Conservation (phyloP, 768 basidiomycete species). For the Russula olivacea region DNA sequence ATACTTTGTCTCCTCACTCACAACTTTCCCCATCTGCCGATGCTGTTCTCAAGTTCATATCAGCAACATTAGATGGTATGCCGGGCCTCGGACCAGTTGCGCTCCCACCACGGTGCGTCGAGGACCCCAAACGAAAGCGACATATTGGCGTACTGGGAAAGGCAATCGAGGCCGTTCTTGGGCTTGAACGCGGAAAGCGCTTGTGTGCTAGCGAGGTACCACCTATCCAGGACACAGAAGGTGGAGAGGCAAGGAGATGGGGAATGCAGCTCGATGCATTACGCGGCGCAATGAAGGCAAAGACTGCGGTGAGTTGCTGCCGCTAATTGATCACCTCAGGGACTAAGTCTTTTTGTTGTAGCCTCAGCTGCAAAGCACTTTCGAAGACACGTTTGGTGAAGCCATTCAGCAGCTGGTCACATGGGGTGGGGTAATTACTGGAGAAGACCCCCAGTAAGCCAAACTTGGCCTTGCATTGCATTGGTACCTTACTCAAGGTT, state of each 20-base stretch:
- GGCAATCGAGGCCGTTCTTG: conserved; percentile 58
- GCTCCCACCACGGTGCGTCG: conserved; percentile 67
- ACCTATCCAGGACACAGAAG: conserved; percentile 41
- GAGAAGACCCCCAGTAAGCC: conserved; percentile 59
- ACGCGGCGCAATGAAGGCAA: conserved; percentile 51
- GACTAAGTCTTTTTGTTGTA: conserved; percentile 27
- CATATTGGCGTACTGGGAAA: conserved; percentile 72
- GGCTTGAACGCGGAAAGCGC: conserved; percentile 56
- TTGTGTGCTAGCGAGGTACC: conserved; percentile 52
- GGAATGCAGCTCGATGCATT: conserved; percentile 59
- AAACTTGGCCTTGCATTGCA: background rate
- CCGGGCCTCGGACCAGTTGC: conserved; percentile 74
- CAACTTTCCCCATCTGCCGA: conserved; percentile 35
- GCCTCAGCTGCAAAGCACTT: conserved; percentile 50
- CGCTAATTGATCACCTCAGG: background rate
- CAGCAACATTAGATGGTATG: conserved; percentile 49
- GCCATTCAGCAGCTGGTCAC: conserved; percentile 71
- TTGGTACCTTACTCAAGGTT: conserved; percentile 14
- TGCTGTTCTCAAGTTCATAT: conserved; percentile 24
- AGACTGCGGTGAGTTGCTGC: conserved; percentile 42
- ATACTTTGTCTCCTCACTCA: conserved; percentile 33
- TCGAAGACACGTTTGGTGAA: conserved; percentile 71
- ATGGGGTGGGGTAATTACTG: conserved; percentile 67
- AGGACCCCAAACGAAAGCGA: conserved; percentile 69
- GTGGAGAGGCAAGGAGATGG: conserved; percentile 72